Percentiles rank a stretch among this genome's conserved stretches.
phyloP scores from a whole-genome alignment of 2,329 filamentous ascomycete genomes.

The Diaporthe sp. region DNA sequence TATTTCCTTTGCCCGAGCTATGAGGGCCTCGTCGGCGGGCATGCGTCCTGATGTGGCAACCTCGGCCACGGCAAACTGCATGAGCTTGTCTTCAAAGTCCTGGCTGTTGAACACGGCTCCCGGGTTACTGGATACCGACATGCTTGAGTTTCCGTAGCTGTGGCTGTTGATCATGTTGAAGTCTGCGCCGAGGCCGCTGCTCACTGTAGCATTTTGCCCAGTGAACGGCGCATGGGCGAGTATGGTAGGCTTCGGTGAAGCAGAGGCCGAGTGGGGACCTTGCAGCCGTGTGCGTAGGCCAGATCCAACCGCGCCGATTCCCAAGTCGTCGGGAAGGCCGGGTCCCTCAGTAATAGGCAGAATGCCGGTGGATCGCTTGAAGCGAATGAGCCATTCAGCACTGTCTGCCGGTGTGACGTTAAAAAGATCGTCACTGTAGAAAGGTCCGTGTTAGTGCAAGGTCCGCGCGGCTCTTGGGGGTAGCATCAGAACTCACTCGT shows the following conservation, averaged over 20 bases:
- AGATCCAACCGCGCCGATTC: not conserved
- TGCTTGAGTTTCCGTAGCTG: conserved; percentile 40
- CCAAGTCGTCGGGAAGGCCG: conserved; percentile 55
- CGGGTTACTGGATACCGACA: not conserved
- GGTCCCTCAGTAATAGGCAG: conserved; percentile 62
- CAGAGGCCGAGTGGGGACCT: conserved; percentile 62
- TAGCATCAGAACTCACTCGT: conserved; percentile 62
- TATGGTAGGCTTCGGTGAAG: conserved; percentile 50
- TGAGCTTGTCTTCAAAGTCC: conserved; percentile 69
- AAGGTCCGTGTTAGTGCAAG: not conserved
- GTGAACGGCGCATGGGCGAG: conserved; percentile 51
- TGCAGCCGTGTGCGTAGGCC: conserved; percentile 14
- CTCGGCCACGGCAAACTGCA: conserved; percentile 60
- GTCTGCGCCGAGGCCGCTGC: not conserved
- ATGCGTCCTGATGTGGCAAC: conserved; percentile 55
- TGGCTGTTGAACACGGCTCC: conserved; percentile 69
- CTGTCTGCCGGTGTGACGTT: conserved; percentile 76
- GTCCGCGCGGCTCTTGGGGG: not conserved
- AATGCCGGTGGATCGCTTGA: conserved; percentile 71
- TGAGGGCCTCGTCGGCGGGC: conserved; percentile 63
- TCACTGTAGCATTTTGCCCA: conserved; percentile 34
- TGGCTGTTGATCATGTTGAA: not conserved
- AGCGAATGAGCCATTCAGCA: conserved; percentile 72
- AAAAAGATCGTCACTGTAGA: conserved; percentile 70
- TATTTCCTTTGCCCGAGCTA: conserved; percentile 62